Base-by-base conservation (phyloP, 2,329 filamentous ascomycete genomes). In the Claviceps fusiformis region DNA sequence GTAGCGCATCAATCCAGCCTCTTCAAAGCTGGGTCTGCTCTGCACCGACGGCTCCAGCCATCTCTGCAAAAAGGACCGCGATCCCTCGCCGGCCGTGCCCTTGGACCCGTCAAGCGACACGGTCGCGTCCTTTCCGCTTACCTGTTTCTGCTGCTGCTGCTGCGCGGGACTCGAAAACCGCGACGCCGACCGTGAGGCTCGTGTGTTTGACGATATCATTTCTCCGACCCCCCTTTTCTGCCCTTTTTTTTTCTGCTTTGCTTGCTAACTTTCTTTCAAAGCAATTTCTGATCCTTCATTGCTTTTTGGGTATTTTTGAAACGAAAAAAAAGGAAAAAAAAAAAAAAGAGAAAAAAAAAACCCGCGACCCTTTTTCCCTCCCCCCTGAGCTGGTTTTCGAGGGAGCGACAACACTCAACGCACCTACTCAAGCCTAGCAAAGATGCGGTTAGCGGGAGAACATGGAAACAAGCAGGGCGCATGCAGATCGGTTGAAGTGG, bases 1-100 rank as follows among this genome's bases (percentile, higher is more conserved):
- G 67, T 83, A 81, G 51, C 85, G 78, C 63, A 85, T 75, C 61
- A 93, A 78, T 48, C 86, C 87, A 56, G 78, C 81, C 66, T 95
- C 89, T 73, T 88, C 82, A 66, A 85, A 95, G 66, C 86, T 92
- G 11, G 90, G 66, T 68, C 78, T 80, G 68, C 71, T 75, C 69
- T 80, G 77, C 44, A 81, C 70, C 8, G 77, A 71, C 11, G 79
- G 79, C 65, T 83, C 80, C 59, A 82, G 68, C 80, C 80, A 83
- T 57, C 71, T 71, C 59, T 77, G 71, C 76, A 82, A 75, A 57
- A 81, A 75, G 17, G 68, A 67, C 60, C 72, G 71, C 57, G 76
- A 72, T 19, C 67, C 69, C 54, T 72, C 69, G 54, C 62, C 68
- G 6, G 61, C 63, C 13, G 66, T 59, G 55, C 58, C 64, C 63